Conservation (phyloP, 257 asterid genomes). For the Solanum sitiens region DNA sequence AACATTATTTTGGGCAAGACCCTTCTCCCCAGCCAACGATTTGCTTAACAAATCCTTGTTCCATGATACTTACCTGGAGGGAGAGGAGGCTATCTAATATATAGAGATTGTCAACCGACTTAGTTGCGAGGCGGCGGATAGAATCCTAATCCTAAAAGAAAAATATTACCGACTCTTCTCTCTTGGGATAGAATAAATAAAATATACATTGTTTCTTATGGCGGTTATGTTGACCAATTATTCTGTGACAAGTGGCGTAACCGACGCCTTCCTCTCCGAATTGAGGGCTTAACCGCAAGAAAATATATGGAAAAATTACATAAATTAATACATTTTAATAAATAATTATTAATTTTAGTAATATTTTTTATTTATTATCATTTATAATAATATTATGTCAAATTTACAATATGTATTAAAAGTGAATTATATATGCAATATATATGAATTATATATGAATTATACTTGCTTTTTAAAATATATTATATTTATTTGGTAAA, state of each 20-base stretch:
- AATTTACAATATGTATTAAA: too few relatives aligned
- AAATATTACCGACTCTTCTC: background rate
- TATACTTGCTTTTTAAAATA: too few relatives aligned
- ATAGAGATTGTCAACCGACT: background rate
- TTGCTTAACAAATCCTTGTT: background rate
- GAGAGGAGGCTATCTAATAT: background rate
- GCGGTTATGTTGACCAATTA: background rate
- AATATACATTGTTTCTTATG: background rate
- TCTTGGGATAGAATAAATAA: background rate
- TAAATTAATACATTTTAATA: too few relatives aligned
- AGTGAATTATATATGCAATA: too few relatives aligned
- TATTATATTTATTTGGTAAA: too few relatives aligned
- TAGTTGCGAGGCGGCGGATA: background rate
- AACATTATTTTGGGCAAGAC: background rate
- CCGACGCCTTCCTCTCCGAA: background rate
- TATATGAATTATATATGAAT: too few relatives aligned
- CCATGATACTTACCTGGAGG: background rate
- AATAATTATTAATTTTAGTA: too few relatives aligned
- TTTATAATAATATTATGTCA: too few relatives aligned
- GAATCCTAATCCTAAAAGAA: background rate
- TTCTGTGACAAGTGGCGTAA: background rate
- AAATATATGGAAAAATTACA: too few relatives aligned
- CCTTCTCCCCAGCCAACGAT: background rate
- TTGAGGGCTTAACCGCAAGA: background rate
- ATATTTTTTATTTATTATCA: too few relatives aligned